Percentiles rank a stretch among this genome's conserved stretches.
Evolutionary conservation across 176 grass and related monocot species (phyloP).

Genomic region (Otatea glauca): DNA sequence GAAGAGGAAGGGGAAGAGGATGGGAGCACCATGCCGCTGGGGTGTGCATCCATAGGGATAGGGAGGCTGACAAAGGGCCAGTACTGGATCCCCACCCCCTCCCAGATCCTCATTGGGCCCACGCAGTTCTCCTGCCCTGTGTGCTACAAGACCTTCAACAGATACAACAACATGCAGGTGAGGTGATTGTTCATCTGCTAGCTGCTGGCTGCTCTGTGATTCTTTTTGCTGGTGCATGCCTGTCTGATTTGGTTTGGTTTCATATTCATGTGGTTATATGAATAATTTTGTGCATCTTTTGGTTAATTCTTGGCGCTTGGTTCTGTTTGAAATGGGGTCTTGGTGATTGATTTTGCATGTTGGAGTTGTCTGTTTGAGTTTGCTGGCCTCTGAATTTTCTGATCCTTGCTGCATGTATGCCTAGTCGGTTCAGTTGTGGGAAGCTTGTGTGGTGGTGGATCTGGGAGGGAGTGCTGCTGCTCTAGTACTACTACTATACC

Average conservation of each 20-base stretch:
- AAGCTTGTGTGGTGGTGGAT: slow-evolving; percentile 35
- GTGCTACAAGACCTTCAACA: slow-evolving; percentile 87
- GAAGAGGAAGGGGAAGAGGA: slow-evolving; percentile 27
- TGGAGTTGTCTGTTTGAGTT: not conserved
- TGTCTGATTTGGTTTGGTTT: not conserved
- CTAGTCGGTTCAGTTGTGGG: not conserved
- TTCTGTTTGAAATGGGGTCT: not conserved
- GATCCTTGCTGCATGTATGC: not conserved
- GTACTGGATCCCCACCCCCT: slow-evolving; percentile 90
- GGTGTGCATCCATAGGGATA: slow-evolving; percentile 58
- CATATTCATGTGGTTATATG: not conserved
- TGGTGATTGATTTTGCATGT: slow-evolving; percentile 14
- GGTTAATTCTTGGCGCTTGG: not conserved
- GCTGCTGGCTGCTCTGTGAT: not conserved
- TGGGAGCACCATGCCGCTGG: slow-evolving; percentile 26
- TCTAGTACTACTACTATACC: not conserved
- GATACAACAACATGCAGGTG: slow-evolving; percentile 98
- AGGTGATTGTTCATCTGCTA: slow-evolving; percentile 19
- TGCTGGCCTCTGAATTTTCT: not conserved
- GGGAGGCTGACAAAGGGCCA: slow-evolving; percentile 83
- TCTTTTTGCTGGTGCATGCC: not conserved
- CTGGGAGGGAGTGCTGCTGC: slow-evolving; percentile 41
- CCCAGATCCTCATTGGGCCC: slow-evolving; percentile 90
- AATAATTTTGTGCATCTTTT: not conserved
- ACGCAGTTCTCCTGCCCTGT: slow-evolving; percentile 90